Conservation (phyloP, 2,329 filamentous ascomycete species). For the Aspergillus persii region DNA sequence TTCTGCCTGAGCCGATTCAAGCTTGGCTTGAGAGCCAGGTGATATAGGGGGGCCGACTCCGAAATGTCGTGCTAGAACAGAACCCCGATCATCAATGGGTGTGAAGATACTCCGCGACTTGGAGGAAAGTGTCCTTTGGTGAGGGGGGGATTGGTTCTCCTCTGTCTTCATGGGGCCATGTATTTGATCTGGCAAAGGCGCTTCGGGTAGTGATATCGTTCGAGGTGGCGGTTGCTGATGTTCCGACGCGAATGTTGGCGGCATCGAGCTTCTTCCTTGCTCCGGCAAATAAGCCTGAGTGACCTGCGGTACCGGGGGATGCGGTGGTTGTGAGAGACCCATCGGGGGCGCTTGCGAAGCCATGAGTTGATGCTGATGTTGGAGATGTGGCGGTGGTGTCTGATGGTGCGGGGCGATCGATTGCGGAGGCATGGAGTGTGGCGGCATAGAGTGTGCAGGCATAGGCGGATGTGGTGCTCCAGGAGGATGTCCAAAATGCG, state of each 20-base stretch:
- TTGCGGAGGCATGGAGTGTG: slow-evolving; percentile 35
- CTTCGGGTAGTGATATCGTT: slow-evolving; percentile 59
- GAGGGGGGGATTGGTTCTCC: slow-evolving; percentile 45
- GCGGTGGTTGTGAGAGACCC: slow-evolving; percentile 36
- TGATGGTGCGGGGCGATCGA: slow-evolving; percentile 43
- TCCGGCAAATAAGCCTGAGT: slow-evolving; percentile 75
- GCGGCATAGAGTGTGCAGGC: slow-evolving; percentile 21
- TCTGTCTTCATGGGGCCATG: slow-evolving; percentile 39
- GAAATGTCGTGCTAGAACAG: slow-evolving; percentile 81
- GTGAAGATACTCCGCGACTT: slow-evolving; percentile 95
- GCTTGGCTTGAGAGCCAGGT: slow-evolving; percentile 36
- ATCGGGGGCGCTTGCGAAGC: slow-evolving; percentile 27
- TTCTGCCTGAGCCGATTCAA: slow-evolving; percentile 34
- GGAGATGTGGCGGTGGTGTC: slow-evolving; percentile 43
- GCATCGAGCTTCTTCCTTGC: slow-evolving; percentile 69
- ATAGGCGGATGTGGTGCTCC: slow-evolving; percentile 30
- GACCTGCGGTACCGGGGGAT: slow-evolving; percentile 48
- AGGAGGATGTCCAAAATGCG: slow-evolving; percentile 42
- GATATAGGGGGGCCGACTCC: slow-evolving; percentile 60
- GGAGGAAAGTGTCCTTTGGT: slow-evolving; percentile 62
- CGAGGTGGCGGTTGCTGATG: slow-evolving; percentile 44
- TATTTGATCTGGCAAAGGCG: slow-evolving; percentile 56
- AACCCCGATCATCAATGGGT: slow-evolving; percentile 89
- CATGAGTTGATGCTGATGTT: slow-evolving; percentile 38
- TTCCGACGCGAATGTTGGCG: slow-evolving; percentile 65